These are phyloP conservation scores for Penicillium daleae DNA, from an alignment of 495 filamentous ascomycete species.

Conservation along the genomic window DNA sequence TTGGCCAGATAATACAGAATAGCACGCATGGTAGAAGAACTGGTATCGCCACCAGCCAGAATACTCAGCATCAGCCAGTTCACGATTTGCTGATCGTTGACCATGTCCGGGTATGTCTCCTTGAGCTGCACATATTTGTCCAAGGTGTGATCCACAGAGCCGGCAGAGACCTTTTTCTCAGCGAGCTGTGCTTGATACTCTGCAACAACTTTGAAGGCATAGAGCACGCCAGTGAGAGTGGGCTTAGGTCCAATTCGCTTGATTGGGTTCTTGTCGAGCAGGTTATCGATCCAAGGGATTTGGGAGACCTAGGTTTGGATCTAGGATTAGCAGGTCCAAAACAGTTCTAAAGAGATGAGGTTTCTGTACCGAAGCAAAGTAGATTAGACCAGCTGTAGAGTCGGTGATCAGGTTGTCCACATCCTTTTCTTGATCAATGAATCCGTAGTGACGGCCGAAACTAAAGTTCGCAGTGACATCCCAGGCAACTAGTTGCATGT, in stretches of 20 bases:
- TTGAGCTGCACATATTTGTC: constrained; percentile 32
- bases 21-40: constrained; percentile 27
- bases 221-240: constrained; percentile 27
- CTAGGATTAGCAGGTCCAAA: not conserved
- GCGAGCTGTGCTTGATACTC: constrained; percentile 27
- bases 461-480: constrained; percentile 48
- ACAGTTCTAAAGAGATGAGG: not conserved
- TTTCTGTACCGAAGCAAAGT: constrained; percentile 28
- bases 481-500: constrained; percentile 38
- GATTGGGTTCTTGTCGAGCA: constrained; percentile 54
- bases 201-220: constrained; percentile 29
- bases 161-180: constrained; percentile 13
- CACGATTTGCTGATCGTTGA: constrained; percentile 29
- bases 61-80: constrained; percentile 34
- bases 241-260: constrained; percentile 29
- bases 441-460: constrained; percentile 45
- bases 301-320: constrained; percentile 39
- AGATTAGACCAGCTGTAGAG: constrained; percentile 24
- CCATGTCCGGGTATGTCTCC: constrained; percentile 24
- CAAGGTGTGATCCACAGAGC: constrained; percentile 23
- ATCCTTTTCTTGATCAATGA: constrained; percentile 45
- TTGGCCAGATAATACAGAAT: constrained; percentile 32
- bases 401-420: constrained; percentile 36
- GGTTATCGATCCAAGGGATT: constrained; percentile 49
- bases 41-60: constrained; percentile 34